Conservation (phyloP, 306 rosid genomes). For the Fagus crenata region DNA sequence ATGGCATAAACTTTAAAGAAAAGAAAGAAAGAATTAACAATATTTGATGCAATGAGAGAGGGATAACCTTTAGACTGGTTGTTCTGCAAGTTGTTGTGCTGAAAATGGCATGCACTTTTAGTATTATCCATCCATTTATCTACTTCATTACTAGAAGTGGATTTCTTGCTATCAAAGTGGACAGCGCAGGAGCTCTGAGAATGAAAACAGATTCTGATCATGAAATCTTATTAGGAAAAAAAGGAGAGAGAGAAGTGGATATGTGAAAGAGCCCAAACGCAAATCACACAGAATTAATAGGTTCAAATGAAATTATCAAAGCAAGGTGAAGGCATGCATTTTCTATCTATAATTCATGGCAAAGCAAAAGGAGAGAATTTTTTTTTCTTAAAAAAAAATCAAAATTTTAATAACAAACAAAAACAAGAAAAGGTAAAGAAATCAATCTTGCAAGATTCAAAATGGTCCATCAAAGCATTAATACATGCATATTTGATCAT, state of each 20-base stretch:
- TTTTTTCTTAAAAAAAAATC: neutral
- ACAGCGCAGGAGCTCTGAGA: constrained; percentile 33
- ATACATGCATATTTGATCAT: neutral
- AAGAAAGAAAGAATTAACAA: neutral
- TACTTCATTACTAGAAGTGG: constrained; percentile 35
- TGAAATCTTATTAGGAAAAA: neutral
- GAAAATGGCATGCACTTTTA: constrained; percentile 30
- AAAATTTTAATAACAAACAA: neutral
- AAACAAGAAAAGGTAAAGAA: neutral
- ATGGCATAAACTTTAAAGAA: constrained; percentile 3
- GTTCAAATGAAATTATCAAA: neutral
- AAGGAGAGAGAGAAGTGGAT: neutral
- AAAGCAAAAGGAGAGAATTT: neutral
- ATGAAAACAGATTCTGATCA: neutral
- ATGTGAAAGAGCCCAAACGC: neutral
- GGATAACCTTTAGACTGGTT: constrained; percentile 37
- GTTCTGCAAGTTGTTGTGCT: constrained; percentile 23
- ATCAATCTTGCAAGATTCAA: neutral
- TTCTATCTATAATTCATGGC: neutral
- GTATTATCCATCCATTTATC: constrained; percentile 55
- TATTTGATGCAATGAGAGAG: constrained; percentile 15
- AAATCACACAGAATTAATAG: neutral
- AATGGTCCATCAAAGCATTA: neutral
- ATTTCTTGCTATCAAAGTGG: constrained; percentile 11
- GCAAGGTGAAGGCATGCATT: neutral